phyloP scores from a whole-genome alignment of 1,139 yeast species.

The Candida neerlandica region DNA sequence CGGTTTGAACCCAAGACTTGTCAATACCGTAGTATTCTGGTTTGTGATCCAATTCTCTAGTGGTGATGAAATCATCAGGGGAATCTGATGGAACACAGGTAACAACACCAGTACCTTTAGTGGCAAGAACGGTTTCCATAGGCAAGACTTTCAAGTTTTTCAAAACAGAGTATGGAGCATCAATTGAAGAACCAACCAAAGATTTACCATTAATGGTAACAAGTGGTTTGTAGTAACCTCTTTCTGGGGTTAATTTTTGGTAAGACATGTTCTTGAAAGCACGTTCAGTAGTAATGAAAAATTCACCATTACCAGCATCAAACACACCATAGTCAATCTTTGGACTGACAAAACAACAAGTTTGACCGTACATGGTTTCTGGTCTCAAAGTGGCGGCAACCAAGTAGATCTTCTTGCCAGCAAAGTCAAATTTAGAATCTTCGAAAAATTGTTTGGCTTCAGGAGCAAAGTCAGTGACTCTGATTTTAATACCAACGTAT shows the following conservation, averaged over 20 bases:
- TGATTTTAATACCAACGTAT: conserved; percentile 89
- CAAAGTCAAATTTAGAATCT: conserved; percentile 40
- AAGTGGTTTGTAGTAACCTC: conserved; percentile 74
- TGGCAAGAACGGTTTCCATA: conserved; percentile 94
- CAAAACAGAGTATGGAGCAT: conserved; percentile 79
- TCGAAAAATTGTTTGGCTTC: conserved; percentile 54
- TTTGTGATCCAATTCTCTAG: conserved; percentile 80
- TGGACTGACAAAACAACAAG: conserved; percentile 97
- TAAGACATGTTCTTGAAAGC: conserved; percentile 98
- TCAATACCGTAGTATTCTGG: conserved; percentile 88
- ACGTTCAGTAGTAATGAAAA: conserved; percentile 87
- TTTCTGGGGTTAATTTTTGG: conserved; percentile 87
- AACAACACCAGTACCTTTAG: conserved; percentile 98
- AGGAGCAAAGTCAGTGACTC: conserved; percentile 62
- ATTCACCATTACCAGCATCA: conserved; percentile 77
- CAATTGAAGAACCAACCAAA: conserved; percentile 82
- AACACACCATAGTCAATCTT: conserved; percentile 90
- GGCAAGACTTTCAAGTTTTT: conserved; percentile 84
- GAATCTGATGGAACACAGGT: conserved; percentile 98
- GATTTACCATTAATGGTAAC: conserved; percentile 66
- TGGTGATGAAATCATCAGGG: conserved; percentile 93
- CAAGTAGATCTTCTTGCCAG: conserved; percentile 68
- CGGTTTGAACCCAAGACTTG: conserved; percentile 82
- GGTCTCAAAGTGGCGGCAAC: conserved; percentile 99
- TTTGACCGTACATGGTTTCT: conserved; percentile 98